These are phyloP conservation scores for Chondrostereum purpureum DNA, from an alignment of 1,284 basidiomycete species.

Conservation along the genomic window DNA sequence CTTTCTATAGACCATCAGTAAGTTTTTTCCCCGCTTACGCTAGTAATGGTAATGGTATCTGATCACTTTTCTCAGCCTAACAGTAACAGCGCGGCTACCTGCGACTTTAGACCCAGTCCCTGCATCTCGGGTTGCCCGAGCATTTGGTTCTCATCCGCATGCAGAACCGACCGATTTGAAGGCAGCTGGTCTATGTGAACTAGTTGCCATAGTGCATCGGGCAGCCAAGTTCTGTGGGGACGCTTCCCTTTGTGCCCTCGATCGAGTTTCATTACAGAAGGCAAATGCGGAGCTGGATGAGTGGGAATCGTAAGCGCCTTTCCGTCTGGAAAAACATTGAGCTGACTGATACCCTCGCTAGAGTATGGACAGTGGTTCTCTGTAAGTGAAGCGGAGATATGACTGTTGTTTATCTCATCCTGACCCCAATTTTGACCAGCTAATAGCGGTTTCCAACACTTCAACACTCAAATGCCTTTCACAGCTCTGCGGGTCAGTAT, in stretches of 20 bases:
- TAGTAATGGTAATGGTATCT: not conserved
- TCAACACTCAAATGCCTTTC: constrained; percentile 10
- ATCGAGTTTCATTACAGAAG: constrained; percentile 7
- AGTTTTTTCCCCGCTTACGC: not conserved
- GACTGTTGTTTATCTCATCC: not conserved
- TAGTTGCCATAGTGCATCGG: constrained; percentile 6
- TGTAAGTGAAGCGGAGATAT: not conserved
- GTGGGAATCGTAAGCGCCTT: constrained; percentile 8
- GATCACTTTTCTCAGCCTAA: not conserved
- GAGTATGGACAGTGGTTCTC: constrained; percentile 5
- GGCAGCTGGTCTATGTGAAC: constrained; percentile 8
- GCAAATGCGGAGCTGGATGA: constrained; percentile 7
- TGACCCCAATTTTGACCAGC: constrained; percentile 1
- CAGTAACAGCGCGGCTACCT: constrained; percentile 7
- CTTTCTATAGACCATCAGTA: constrained; percentile 9
- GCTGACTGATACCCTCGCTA: not conserved
- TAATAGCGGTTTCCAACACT: constrained; percentile 1
- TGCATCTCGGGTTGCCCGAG: constrained; percentile 4
- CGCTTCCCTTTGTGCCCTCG: constrained; percentile 6
- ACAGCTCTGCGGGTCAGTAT: constrained; percentile 10
- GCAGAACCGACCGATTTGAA: constrained; percentile 6
- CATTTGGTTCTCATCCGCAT: constrained; percentile 7
- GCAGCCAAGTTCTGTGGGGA: constrained; percentile 8
- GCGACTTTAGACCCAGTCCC: constrained; percentile 6
- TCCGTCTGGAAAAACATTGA: not conserved